These are phyloP conservation scores for Pyrenophora seminiperda DNA, from an alignment of 2,329 filamentous ascomycete species.

Conservation along the genomic window DNA sequence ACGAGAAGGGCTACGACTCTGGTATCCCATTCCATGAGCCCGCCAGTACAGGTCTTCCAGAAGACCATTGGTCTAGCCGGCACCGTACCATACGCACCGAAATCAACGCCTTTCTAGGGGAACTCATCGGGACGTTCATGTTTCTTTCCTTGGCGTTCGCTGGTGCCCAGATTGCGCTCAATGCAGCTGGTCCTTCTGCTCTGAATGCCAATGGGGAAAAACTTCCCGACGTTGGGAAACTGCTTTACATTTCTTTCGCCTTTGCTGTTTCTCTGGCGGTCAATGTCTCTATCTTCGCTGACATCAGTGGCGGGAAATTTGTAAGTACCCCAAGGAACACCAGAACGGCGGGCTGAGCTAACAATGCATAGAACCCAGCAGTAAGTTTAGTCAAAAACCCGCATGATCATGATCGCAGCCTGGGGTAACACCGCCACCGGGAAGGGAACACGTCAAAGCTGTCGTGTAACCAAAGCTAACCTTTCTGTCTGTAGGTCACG, in stretches of 20 bases:
- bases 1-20: constrained; percentile 8
- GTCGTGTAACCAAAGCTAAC: constrained; percentile 9
- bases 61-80: background rate
- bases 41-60: constrained; percentile 10
- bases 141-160: constrained; percentile 49
- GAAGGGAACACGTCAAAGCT: background rate
- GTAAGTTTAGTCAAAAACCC: constrained; percentile 31
- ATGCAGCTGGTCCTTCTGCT: constrained; percentile 42
- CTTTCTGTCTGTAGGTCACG: constrained; percentile 24
- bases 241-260: constrained; percentile 44
- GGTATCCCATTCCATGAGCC: constrained; percentile 23
- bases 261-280: constrained; percentile 45
- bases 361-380: constrained; percentile 6
- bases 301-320: constrained; percentile 43
- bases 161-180: constrained; percentile 56
- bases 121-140: constrained; percentile 54
- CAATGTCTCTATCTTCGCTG: constrained; percentile 45
- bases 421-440: constrained; percentile 25
- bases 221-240: constrained; percentile 31
- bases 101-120: constrained; percentile 43
- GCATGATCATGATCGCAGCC: constrained; percentile 9
- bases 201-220: constrained; percentile 16
- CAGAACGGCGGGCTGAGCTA: background rate
- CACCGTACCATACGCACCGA: constrained; percentile 24
- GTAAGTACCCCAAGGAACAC: constrained; percentile 24